Percentiles rank a stretch among this genome's conserved stretches.
Conservation (phyloP, 805 yeast genomes). For the Wickerhamomyces bovis region DNA sequence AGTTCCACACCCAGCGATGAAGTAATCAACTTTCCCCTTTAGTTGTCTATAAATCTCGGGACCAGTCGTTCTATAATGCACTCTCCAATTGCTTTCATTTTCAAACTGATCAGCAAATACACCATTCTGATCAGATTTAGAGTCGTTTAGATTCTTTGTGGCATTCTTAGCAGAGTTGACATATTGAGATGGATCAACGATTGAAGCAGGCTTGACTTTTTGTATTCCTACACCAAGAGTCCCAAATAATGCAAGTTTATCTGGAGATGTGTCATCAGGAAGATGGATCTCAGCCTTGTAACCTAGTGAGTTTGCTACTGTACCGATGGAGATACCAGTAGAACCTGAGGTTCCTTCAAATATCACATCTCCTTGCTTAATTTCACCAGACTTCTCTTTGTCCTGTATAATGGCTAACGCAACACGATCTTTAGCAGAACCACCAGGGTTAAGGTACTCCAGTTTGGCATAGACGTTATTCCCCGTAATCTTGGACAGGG, state of each 20-base stretch:
- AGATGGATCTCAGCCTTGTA: slow-evolving; percentile 88
- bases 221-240: slow-evolving; percentile 79
- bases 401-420: slow-evolving; percentile 76
- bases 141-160: slow-evolving; percentile 42
- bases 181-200: slow-evolving; percentile 89
- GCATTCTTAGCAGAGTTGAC: slow-evolving; percentile 78
- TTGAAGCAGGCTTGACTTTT: slow-evolving; percentile 89
- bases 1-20: slow-evolving; percentile 91
- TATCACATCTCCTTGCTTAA: slow-evolving; percentile 62
- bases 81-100: slow-evolving; percentile 83
- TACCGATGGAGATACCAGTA: slow-evolving; percentile 90
- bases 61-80: slow-evolving; percentile 79
- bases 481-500: slow-evolving; percentile 68
- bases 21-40: slow-evolving; percentile 58
- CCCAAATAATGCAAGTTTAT: slow-evolving; percentile 65
- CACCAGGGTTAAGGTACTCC: slow-evolving; percentile 87
- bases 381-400: slow-evolving; percentile 53
- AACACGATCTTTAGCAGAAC: slow-evolving; percentile 92
- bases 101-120: slow-evolving; percentile 95
- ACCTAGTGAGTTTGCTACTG: slow-evolving; percentile 84
- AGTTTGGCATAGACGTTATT: slow-evolving; percentile 82
- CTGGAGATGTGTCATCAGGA: slow-evolving; percentile 89
- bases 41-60: slow-evolving; percentile 86
- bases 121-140: slow-evolving; percentile 43
- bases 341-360: slow-evolving; percentile 97